These are phyloP conservation scores for Stachybotrys chlorohalonatus DNA, from an alignment of 2,329 filamentous ascomycete genomes.

Conservation along the genomic window DNA sequence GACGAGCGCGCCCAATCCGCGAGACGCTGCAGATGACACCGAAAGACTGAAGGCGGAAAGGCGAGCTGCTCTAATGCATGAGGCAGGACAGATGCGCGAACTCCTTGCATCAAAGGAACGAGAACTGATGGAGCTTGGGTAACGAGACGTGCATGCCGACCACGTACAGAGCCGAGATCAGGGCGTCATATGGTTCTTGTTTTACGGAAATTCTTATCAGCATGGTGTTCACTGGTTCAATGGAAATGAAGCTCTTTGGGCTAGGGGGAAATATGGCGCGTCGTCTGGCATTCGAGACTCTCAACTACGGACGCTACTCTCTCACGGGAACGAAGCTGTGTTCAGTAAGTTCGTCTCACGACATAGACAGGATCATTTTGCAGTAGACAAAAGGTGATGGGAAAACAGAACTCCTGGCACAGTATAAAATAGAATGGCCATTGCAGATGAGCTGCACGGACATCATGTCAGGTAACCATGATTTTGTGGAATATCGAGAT, in stretches of 20 bases:
- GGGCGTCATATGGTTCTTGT: background rate
- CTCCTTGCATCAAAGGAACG: conserved; percentile 64
- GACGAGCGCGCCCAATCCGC: background rate
- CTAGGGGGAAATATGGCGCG: background rate
- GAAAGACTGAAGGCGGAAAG: conserved; percentile 50
- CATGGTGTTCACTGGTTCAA: background rate
- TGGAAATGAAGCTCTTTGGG: background rate
- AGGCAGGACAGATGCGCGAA: conserved; percentile 69
- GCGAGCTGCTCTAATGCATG: conserved; percentile 56
- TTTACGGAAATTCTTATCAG: background rate
- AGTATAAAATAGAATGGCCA: too few relatives aligned
- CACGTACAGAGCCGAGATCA: background rate
- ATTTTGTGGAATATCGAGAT: too few relatives aligned
- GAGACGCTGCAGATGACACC: conserved; percentile 28
- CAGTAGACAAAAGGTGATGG: background rate
- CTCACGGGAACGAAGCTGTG: background rate
- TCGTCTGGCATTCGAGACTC: background rate
- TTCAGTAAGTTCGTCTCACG: background rate
- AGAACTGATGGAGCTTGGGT: conserved; percentile 43
- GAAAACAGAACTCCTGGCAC: too few relatives aligned
- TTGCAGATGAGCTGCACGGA: too few relatives aligned
- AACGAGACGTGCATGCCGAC: conserved; percentile 2
- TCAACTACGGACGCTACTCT: background rate
- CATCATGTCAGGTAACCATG: too few relatives aligned
- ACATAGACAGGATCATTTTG: background rate